Evolutionary conservation across 371 early-diverging fungal genomes (phyloP).

Genomic region (Zancudomyces culisetae): DNA sequence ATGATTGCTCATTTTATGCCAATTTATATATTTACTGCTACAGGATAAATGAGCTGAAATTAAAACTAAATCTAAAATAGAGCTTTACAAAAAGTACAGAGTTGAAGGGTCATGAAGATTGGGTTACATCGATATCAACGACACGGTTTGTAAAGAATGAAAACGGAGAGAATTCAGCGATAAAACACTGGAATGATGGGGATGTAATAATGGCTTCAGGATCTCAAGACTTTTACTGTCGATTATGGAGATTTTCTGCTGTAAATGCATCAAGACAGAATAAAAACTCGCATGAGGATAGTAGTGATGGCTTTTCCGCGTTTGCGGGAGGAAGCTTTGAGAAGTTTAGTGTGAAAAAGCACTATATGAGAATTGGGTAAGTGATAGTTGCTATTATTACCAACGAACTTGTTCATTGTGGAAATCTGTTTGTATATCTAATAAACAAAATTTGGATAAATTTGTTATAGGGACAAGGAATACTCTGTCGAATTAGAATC

Average conservation of each 20-base stretch:
- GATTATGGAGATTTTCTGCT: constrained; percentile 46
- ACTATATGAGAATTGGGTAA: neutral
- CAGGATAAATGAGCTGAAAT: neutral
- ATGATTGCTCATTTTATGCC: neutral
- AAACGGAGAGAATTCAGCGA: constrained; percentile 8
- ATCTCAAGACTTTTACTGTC: constrained; percentile 81
- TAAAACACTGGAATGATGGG: constrained; percentile 39
- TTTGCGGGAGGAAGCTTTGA: neutral
- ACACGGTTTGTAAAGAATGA: constrained; percentile 29
- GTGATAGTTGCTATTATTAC: constrained; percentile 1
- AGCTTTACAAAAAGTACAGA: too few relatives aligned
- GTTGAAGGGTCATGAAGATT: constrained; percentile 79
- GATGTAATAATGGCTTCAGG: constrained; percentile 74
- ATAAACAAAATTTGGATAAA: too few relatives aligned
- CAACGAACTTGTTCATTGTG: neutral
- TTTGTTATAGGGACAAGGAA: constrained; percentile 5
- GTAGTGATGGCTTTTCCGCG: neutral
- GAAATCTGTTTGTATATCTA: too few relatives aligned
- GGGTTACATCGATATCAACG: constrained; percentile 71
- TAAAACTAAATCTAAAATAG: neutral
- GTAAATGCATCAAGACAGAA: constrained; percentile 22
- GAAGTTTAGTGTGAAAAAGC: constrained; percentile 3
- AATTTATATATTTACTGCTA: neutral
- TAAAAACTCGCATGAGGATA: constrained; percentile 2
- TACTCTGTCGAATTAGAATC: constrained; percentile 66